These are phyloP conservation scores for Desmodesmus armatus DNA, from an alignment of 139 green algal species.

Conservation along the genomic window DNA sequence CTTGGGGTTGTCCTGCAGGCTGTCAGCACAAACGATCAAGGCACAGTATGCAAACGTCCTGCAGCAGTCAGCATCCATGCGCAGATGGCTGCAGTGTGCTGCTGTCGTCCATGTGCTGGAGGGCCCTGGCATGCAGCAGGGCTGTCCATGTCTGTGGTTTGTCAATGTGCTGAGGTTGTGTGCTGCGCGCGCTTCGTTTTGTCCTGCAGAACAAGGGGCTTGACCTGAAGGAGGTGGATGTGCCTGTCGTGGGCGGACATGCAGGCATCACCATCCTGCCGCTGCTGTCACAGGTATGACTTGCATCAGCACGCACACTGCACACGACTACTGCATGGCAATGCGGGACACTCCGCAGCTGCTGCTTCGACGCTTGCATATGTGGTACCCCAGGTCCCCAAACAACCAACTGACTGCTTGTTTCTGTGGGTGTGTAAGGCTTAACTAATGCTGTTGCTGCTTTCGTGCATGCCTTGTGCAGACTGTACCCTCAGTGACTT, in stretches of 20 bases:
- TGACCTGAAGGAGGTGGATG: constrained; percentile 83
- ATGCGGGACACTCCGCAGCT: too few species aligned
- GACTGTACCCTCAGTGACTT: constrained; percentile 84
- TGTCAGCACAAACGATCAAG: too few species aligned
- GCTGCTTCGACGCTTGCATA: too few species aligned
- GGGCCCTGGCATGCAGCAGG: too few species aligned
- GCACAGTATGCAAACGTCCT: constrained; percentile 36
- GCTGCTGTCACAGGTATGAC: constrained; percentile 95
- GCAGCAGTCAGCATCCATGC: background rate
- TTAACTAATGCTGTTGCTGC: background rate
- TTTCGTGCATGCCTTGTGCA: constrained; percentile 47
- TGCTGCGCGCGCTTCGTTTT: constrained; percentile 96
- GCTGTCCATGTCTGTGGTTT: too few species aligned
- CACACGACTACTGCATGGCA: too few species aligned
- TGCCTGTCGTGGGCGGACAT: constrained; percentile 98
- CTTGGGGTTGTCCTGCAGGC: too few species aligned
- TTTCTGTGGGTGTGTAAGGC: background rate
- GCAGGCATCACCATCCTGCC: constrained; percentile 98
- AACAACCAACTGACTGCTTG: background rate
- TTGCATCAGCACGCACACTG: too few species aligned
- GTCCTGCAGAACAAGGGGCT: constrained; percentile 74
- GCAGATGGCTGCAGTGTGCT: too few species aligned
- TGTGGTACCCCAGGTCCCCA: too few species aligned
- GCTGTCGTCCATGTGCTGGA: too few species aligned
- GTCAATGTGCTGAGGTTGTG: constrained; percentile 22